These are phyloP conservation scores for Pseudevernia furfuracea DNA, from an alignment of 495 filamentous ascomycete species.

Conservation along the genomic window DNA sequence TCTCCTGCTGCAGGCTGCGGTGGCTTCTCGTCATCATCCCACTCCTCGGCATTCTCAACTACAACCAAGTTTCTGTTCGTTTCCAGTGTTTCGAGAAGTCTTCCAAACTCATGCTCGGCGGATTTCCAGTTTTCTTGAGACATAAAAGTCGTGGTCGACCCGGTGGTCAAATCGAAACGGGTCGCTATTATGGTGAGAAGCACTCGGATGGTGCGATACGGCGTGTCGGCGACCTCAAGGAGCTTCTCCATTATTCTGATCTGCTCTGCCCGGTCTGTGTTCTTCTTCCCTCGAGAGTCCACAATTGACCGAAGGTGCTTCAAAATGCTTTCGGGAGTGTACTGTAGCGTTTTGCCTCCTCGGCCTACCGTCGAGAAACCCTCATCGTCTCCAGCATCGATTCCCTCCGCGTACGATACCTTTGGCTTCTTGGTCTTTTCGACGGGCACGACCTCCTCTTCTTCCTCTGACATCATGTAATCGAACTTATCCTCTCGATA, in stretches of 20 bases:
- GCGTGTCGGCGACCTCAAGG: slow-evolving; percentile 72
- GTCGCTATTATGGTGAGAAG: slow-evolving; percentile 88
- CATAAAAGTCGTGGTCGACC: slow-evolving; percentile 74
- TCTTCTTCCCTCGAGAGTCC: slow-evolving; percentile 96
- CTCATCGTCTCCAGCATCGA: slow-evolving; percentile 52
- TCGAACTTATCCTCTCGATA: slow-evolving; percentile 76
- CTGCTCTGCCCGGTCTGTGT: slow-evolving; percentile 90
- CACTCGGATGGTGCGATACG: slow-evolving; percentile 92
- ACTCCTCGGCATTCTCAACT: slow-evolving; percentile 87
- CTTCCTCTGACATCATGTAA: slow-evolving; percentile 81
- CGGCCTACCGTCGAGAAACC: slow-evolving; percentile 81
- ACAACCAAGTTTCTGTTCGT: slow-evolving; percentile 69
- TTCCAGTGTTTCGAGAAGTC: slow-evolving; percentile 73
- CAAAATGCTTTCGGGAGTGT: slow-evolving; percentile 95
- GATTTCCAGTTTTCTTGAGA: slow-evolving; percentile 93
- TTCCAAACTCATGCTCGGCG: slow-evolving; percentile 75
- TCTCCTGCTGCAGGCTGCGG: slow-evolving; percentile 64
- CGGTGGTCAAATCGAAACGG: slow-evolving; percentile 84
- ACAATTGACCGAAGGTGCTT: slow-evolving; percentile 91
- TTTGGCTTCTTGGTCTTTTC: slow-evolving; percentile 42
- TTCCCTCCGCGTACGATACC: slow-evolving; percentile 40
- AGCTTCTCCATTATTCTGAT: slow-evolving; percentile 97
- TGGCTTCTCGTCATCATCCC: slow-evolving; percentile 96
- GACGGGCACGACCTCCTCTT: slow-evolving; percentile 50
- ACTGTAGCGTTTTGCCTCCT: slow-evolving; percentile 76